These are phyloP conservation scores for Monilinia fructigena DNA, from an alignment of 2,329 filamentous ascomycete species.

Conservation along the genomic window DNA sequence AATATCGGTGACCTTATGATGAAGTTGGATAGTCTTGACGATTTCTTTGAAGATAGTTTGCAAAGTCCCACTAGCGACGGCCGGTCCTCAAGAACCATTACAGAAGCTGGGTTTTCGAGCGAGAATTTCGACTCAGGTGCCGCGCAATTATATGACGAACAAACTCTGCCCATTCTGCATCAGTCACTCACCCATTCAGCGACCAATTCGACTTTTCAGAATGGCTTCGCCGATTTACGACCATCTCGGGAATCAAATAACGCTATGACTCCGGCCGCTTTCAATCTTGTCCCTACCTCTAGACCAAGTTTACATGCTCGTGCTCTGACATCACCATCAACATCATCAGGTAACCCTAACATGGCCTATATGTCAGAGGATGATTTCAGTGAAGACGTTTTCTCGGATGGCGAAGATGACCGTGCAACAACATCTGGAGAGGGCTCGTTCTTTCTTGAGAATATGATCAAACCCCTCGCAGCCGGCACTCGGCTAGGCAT, in stretches of 20 bases:
- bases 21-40: conserved; percentile 75
- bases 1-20: conserved; percentile 81
- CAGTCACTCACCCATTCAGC: conserved; percentile 72
- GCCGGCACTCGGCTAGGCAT: conserved; percentile 59
- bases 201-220: conserved; percentile 76
- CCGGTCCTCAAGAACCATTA: conserved; percentile 61
- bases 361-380: conserved; percentile 73
- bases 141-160: conserved; percentile 86
- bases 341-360: conserved; percentile 54
- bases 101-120: conserved; percentile 62
- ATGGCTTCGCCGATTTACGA: conserved; percentile 74
- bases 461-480: conserved; percentile 58
- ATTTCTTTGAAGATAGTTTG: conserved; percentile 72
- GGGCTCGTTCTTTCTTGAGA: conserved; percentile 56
- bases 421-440: conserved; percentile 31
- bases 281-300: conserved; percentile 47
- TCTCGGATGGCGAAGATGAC: conserved; percentile 75
- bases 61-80: conserved; percentile 59
- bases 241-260: conserved; percentile 62
- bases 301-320: conserved; percentile 74
- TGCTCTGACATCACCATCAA: conserved; percentile 79
- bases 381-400: conserved; percentile 68
- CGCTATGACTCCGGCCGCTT: conserved; percentile 61
- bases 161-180: conserved; percentile 85
- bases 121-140: conserved; percentile 66